These are phyloP conservation scores for Adansonia rubrostipa DNA, from an alignment of 441 rosid species.

Conservation along the genomic window DNA sequence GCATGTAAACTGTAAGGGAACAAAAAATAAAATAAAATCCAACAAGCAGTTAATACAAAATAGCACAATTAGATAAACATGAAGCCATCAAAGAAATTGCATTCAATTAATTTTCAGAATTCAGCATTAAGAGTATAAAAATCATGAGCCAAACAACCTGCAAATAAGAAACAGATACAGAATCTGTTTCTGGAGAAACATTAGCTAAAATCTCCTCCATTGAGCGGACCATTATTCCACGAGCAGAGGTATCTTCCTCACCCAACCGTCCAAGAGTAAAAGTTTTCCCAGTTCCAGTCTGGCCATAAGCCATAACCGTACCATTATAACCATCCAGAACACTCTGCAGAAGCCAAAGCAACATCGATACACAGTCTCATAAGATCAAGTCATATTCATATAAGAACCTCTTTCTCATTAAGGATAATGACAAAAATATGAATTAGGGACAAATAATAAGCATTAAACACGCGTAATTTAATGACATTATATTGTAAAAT, in stretches of 20 bases:
- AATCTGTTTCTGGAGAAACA: slow-evolving; percentile 71
- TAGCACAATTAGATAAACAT: not conserved
- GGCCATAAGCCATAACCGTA: slow-evolving; percentile 99
- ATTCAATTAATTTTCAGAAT: not conserved
- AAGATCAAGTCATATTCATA: not conserved
- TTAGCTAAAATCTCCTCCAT: slow-evolving; percentile 91
- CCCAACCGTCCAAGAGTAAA: slow-evolving; percentile 94
- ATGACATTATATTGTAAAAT: not conserved
- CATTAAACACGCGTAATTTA: slow-evolving; percentile 17
- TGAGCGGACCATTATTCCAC: slow-evolving; percentile 98
- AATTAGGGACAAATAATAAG: not conserved
- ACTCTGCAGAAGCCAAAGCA: slow-evolving; percentile 54
- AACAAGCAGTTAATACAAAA: slow-evolving; percentile 9
- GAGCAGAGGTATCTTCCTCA: slow-evolving; percentile 84
- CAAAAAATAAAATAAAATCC: not conserved
- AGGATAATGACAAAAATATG: not conserved
- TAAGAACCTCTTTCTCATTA: not conserved
- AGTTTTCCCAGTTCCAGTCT: slow-evolving; percentile 98
- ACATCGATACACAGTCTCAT: slow-evolving; percentile 1
- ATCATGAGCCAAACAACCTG: slow-evolving; percentile 57
- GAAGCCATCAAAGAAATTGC: slow-evolving; percentile 8
- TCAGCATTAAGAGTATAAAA: not conserved
- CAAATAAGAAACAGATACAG: slow-evolving; percentile 81
- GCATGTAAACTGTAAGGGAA: slow-evolving; percentile 5
- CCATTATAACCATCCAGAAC: slow-evolving; percentile 99